These are phyloP conservation scores for Durio zibethinus DNA, from an alignment of 345 rosid genomes.

Conservation along the genomic window DNA sequence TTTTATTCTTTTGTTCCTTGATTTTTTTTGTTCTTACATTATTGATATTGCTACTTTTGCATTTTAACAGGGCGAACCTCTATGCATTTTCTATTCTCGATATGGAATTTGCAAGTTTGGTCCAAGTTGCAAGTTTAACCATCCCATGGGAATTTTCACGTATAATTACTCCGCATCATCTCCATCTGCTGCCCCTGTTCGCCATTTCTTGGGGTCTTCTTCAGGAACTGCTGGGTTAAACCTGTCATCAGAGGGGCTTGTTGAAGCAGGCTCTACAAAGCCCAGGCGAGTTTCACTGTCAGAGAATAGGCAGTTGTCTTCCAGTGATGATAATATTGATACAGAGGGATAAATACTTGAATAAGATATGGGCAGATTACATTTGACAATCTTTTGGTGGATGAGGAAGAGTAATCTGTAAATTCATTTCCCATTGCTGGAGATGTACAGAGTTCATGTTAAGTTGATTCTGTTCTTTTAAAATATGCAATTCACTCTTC, in stretches of 20 bases:
- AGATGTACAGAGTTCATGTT: slow-evolving; percentile 54
- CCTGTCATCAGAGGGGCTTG: slow-evolving; percentile 63
- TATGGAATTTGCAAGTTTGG: slow-evolving; percentile 99
- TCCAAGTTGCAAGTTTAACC: slow-evolving; percentile 98
- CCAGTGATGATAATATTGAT: slow-evolving; percentile 70
- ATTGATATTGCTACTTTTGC: slow-evolving; percentile 18
- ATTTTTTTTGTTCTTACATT: neutral
- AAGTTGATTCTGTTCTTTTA: slow-evolving; percentile 32
- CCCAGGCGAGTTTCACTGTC: slow-evolving; percentile 64
- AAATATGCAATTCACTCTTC: slow-evolving; percentile 37
- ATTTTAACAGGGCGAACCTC: slow-evolving; percentile 74
- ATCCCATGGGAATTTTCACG: slow-evolving; percentile 82
- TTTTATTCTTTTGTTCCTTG: neutral
- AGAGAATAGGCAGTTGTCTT: slow-evolving; percentile 75
- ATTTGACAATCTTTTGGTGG: slow-evolving; percentile 32
- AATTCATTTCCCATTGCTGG: slow-evolving; percentile 47
- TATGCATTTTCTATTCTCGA: slow-evolving; percentile 89
- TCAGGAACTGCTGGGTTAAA: slow-evolving; percentile 54
- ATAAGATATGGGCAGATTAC: slow-evolving; percentile 19
- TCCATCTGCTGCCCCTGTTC: slow-evolving; percentile 48
- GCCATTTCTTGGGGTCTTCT: slow-evolving; percentile 47
- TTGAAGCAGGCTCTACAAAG: slow-evolving; percentile 54
- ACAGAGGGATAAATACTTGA: slow-evolving; percentile 49
- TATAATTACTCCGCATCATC: slow-evolving; percentile 57
- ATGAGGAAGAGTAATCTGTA: slow-evolving; percentile 45